Evolutionary conservation across 768 basidiomycete genomes (phyloP).

Genomic region (Stropharia rugosoannulata): DNA sequence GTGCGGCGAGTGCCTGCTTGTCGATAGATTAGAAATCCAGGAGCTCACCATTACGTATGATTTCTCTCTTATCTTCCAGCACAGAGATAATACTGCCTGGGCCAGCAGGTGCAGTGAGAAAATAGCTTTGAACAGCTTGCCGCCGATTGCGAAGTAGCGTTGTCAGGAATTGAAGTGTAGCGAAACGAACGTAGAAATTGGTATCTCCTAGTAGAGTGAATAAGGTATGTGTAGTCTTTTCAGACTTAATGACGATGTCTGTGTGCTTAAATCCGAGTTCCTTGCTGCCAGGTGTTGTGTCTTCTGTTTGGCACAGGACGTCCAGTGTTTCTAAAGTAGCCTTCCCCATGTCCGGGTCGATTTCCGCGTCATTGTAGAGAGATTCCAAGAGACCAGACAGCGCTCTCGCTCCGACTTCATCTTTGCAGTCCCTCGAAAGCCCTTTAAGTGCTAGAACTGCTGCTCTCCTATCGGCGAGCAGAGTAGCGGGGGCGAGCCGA

Average conservation of each 20-base stretch:
- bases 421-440: conserved; percentile 85
- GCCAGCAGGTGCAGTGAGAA: conserved; percentile 82
- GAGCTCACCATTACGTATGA: conserved; percentile 76
- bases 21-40: not conserved
- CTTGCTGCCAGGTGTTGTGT: conserved; percentile 41
- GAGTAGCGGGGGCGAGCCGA: conserved; percentile 84
- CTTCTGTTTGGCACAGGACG: conserved; percentile 80
- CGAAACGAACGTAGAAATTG: conserved; percentile 85
- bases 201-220: conserved; percentile 73
- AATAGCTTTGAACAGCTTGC: conserved; percentile 83
- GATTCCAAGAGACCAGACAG: conserved; percentile 78
- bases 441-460: conserved; percentile 95
- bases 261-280: conserved; percentile 85
- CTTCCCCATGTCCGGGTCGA: conserved; percentile 91
- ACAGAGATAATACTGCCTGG: conserved; percentile 69
- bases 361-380: conserved; percentile 82
- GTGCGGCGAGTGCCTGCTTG: no score
- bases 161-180: conserved; percentile 79
- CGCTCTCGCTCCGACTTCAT: conserved; percentile 81
- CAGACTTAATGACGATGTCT: conserved; percentile 71
- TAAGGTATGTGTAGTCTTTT: conserved; percentile 71
- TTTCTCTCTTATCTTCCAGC: conserved; percentile 84
- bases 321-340: conserved; percentile 89
- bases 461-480: conserved; percentile 89
- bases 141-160: conserved; percentile 81